These are phyloP conservation scores for Leccinum subgranulosum DNA, from an alignment of 768 basidiomycete species.

Conservation along the genomic window DNA sequence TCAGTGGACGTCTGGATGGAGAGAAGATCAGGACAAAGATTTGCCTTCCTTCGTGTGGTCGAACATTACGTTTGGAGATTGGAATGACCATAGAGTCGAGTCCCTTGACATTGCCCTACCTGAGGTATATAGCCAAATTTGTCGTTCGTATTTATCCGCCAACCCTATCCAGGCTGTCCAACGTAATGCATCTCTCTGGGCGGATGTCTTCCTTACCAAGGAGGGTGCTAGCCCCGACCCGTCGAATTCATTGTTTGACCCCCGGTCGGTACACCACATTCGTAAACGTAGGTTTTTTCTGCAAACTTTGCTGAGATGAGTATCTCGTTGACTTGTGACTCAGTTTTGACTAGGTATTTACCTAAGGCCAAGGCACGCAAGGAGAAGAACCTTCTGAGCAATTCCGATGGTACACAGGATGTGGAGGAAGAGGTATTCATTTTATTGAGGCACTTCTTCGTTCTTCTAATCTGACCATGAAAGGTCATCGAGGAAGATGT, in stretches of 20 bases:
- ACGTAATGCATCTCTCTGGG: constrained; percentile 79
- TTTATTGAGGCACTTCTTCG: constrained; percentile 4
- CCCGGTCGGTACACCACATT: constrained; percentile 60
- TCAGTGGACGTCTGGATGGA: constrained; percentile 49
- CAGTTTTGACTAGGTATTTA: constrained; percentile 86
- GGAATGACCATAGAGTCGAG: constrained; percentile 55
- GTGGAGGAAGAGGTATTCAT: constrained; percentile 49
- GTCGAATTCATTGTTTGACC: constrained; percentile 47
- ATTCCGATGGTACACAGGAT: constrained; percentile 37
- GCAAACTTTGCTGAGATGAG: not conserved
- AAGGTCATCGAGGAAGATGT: constrained; percentile 45
- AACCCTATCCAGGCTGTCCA: constrained; percentile 56
- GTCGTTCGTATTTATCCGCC: not conserved
- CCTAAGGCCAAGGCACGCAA: constrained; percentile 71
- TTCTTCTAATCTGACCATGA: constrained; percentile 6
- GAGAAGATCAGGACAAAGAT: constrained; percentile 44
- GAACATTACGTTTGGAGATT: constrained; percentile 77
- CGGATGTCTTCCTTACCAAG: constrained; percentile 72
- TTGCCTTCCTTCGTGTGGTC: constrained; percentile 75
- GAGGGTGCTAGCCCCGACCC: constrained; percentile 68
- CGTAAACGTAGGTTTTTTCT: constrained; percentile 58
- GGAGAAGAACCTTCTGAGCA: constrained; percentile 72
- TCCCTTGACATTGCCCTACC: constrained; percentile 66
- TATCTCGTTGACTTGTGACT: constrained; percentile 1
- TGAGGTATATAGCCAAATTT: constrained; percentile 41